Evolutionary conservation across 345 rosid genomes (phyloP).

Genomic region (Gossypium mustelinum): DNA sequence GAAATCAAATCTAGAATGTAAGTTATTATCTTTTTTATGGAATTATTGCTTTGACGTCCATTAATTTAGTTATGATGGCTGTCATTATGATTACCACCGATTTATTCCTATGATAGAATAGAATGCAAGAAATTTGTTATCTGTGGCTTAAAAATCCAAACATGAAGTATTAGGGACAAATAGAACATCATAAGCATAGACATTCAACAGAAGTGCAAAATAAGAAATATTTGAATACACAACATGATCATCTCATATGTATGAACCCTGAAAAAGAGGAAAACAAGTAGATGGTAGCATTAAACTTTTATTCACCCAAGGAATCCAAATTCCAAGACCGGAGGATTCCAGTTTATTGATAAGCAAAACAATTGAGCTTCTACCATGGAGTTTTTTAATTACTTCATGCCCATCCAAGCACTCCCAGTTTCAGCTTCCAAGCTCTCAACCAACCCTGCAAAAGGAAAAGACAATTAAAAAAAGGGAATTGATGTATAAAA

Average conservation of each 20-base stretch:
- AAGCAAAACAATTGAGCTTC: not conserved
- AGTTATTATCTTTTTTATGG: no score
- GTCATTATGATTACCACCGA: no score
- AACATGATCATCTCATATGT: not conserved
- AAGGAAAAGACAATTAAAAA: not conserved
- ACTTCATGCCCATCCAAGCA: not conserved
- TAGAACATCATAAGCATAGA: not conserved
- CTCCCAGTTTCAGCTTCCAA: not conserved
- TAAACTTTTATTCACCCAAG: slow-evolving; percentile 9
- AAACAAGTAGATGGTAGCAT: not conserved
- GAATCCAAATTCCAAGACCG: not conserved
- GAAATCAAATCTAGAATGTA: no score
- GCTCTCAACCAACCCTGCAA: slow-evolving; percentile 15
- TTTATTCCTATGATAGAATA: no score
- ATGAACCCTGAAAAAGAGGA: not conserved
- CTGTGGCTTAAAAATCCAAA: no score
- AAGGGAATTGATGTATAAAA: not conserved
- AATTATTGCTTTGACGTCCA: no score
- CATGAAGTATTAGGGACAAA: not conserved
- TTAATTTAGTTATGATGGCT: no score
- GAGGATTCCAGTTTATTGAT: slow-evolving; percentile 17
- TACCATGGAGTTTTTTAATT: not conserved
- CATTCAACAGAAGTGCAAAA: not conserved
- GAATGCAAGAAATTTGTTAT: no score
- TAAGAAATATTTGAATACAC: not conserved